Evolutionary conservation across 352 stramenopile genomes (phyloP), one percentile per base, ranked within the genome.

Genomic region (Phytophthora cryptogea): DNA sequence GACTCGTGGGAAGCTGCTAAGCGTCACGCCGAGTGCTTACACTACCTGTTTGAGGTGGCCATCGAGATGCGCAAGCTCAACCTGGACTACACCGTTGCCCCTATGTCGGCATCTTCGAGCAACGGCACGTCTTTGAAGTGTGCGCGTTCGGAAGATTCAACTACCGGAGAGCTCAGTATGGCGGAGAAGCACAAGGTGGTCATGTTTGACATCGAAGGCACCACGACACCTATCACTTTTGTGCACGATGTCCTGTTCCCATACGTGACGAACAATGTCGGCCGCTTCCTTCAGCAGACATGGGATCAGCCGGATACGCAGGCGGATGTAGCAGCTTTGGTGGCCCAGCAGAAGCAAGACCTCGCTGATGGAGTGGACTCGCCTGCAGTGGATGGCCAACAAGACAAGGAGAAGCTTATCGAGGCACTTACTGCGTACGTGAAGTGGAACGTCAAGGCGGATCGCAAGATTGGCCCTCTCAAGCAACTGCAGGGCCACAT

Each of bases 131-230:
- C 81, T 66, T 54, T 70, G 14, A 88, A 88, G 58, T 67, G 67
- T 23, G 56, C 54, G 26, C 69, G 78, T 20, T 58, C 53, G 2
- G 63, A 70, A 3, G 62, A 63, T 4, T 33, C 44, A n/a, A 53
- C 43, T 33, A 54, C 43, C 7, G n/a, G 40, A 23, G 26, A 55
- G 39, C 53, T 63, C 32, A 81, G 50, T 33, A 66, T 94, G 32
- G 88, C 89, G 0, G 70, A 88, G 54, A 81, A 96, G 73, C 72
- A 90, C 63, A 96, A 97, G 66, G 87, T 96, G 65, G 75, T 99
- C 35, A 63, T 99, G 52, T 67, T 98, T 36, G 96, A 99, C 66
- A 98, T 99, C 67, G 96, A 99, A 77, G 96, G 96, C 23, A 98
- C 92, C 10, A 98, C 93, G 9, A 98, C 92, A 17, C 91, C 94